A percentile compares a stretch with the other conserved stretches of the same genome.
Evolutionary conservation across 345 rosid genomes (phyloP).

Genomic region (Bruguiera sexangula): DNA sequence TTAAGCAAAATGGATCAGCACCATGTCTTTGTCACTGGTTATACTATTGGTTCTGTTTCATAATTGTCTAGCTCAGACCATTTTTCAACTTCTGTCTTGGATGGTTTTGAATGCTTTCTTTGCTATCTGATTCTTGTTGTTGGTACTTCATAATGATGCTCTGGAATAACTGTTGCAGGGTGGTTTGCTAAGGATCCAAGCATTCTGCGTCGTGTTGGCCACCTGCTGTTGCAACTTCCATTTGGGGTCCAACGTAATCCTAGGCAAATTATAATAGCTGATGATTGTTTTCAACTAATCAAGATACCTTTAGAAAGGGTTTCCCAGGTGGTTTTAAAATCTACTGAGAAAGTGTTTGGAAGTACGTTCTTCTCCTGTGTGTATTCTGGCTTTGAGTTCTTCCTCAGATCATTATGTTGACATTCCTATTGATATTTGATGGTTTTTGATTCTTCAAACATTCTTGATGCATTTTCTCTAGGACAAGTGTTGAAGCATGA

Average conservation of each 20-base stretch:
- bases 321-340: constrained; percentile 63
- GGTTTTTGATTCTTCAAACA: constrained; percentile 10
- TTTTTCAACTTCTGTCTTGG: neutral
- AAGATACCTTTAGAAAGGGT: constrained; percentile 69
- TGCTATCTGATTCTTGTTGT: neutral
- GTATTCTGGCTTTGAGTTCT: neutral
- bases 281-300: constrained; percentile 76
- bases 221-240: constrained; percentile 84
- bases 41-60: neutral
- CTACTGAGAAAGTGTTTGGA: constrained; percentile 86
- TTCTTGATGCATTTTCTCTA: constrained; percentile 21
- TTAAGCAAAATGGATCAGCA: neutral
- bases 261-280: constrained; percentile 80
- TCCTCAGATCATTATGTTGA: neutral
- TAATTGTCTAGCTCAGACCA: neutral
- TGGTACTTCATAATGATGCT: constrained; percentile 11
- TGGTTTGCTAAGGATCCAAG: constrained; percentile 90
- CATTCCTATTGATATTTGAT: neutral
- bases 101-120: neutral
- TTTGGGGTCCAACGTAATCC: constrained; percentile 75
- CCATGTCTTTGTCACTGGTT: neutral
- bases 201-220: constrained; percentile 75
- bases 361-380: constrained; percentile 51
- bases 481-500: constrained; percentile 89
- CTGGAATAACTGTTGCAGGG: constrained; percentile 47